These are phyloP conservation scores for Prunus fruticosa DNA, from an alignment of 306 rosid genomes.

Conservation along the genomic window DNA sequence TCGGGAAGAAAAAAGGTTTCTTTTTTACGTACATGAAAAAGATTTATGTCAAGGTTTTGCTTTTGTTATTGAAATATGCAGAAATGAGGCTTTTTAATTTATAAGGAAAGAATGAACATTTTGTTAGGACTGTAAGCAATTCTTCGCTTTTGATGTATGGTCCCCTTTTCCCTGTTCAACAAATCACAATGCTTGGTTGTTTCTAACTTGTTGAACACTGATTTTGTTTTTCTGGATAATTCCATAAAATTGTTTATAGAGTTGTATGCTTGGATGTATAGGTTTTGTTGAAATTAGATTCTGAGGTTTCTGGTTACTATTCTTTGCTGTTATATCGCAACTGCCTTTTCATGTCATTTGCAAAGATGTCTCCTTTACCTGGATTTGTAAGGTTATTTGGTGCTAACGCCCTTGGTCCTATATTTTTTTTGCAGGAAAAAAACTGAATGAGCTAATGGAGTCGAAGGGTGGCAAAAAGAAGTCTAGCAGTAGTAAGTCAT, in stretches of 20 bases:
- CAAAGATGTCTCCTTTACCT: background rate
- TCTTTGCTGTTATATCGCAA: background rate
- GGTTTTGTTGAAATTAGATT: background rate
- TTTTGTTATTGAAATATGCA: background rate
- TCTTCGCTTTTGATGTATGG: background rate
- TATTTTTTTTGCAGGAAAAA: constrained; percentile 20
- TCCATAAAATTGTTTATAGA: background rate
- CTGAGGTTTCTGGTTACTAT: background rate
- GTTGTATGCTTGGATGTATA: background rate
- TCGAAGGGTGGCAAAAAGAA: constrained; percentile 84
- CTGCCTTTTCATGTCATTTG: background rate
- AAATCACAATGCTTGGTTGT: background rate
- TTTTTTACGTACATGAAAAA: too few species aligned
- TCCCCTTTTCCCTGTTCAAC: background rate
- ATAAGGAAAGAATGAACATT: background rate
- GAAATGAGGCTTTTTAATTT: background rate
- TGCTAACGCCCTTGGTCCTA: background rate
- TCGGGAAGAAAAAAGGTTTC: too few species aligned
- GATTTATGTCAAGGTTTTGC: background rate
- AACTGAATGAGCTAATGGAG: constrained; percentile 95
- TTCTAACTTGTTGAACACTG: background rate
- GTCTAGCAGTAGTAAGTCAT: constrained; percentile 77
- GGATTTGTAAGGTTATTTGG: background rate
- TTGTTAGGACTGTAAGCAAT: background rate
- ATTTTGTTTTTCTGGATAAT: background rate